Evolutionary conservation across 176 grass and related monocot genomes (phyloP).

Genomic region (Oryza australiensis): DNA sequence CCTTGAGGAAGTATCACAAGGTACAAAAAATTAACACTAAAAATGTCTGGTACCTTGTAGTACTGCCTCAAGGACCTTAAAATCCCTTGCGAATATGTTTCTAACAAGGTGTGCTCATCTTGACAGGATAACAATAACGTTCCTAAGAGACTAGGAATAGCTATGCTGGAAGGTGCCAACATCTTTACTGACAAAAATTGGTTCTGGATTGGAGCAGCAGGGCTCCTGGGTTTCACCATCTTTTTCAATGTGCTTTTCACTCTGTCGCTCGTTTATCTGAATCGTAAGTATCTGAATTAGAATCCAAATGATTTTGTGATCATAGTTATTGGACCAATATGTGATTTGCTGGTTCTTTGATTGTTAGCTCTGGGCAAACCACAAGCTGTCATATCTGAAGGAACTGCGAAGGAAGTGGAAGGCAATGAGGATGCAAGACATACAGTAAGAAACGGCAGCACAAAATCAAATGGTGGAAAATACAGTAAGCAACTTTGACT

Average conservation of each 20-base stretch:
- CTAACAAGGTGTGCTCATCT: slow-evolving; percentile 30
- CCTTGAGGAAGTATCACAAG: background rate
- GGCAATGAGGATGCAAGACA: slow-evolving; percentile 40
- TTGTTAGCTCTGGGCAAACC: slow-evolving; percentile 80
- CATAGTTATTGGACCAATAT: slow-evolving; percentile 17
- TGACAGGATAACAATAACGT: slow-evolving; percentile 55
- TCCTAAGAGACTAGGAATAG: slow-evolving; percentile 55
- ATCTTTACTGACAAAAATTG: slow-evolving; percentile 78
- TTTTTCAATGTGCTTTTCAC: slow-evolving; percentile 99
- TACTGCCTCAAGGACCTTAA: background rate
- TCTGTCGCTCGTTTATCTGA: slow-evolving; percentile 78
- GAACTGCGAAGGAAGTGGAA: slow-evolving; percentile 73
- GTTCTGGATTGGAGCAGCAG: slow-evolving; percentile 95
- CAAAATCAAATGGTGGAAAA: slow-evolving; percentile 36
- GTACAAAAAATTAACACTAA: background rate
- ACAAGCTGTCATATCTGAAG: slow-evolving; percentile 99
- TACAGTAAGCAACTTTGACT: slow-evolving; percentile 47
- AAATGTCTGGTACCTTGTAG: background rate
- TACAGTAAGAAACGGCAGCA: slow-evolving; percentile 44
- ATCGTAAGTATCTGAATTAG: slow-evolving; percentile 60
- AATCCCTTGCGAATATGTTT: background rate
- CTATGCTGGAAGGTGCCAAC: slow-evolving; percentile 65
- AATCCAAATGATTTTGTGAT: background rate
- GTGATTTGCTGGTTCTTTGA: slow-evolving; percentile 27
- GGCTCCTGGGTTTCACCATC: slow-evolving; percentile 81